Base-by-base conservation (phyloP, 1,139 yeast genomes). In the Martiniozyma asiatica region DNA sequence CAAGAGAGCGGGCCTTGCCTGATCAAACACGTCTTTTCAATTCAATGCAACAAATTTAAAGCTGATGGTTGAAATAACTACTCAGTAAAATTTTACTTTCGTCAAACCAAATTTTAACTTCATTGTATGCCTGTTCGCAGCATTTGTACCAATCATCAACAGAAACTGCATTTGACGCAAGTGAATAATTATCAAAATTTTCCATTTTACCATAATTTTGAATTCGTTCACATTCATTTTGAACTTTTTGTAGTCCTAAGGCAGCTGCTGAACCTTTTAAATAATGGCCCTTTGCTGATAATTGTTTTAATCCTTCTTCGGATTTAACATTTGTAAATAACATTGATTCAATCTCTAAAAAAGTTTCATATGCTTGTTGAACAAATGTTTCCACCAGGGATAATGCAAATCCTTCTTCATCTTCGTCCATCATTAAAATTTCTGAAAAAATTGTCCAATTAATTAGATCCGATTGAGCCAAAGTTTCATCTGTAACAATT, bases 241-340 rank as follows among this genome's bases (percentile, higher is more conserved):
- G 82, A 33, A 89, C 80, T 40, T 75, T 72, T 26, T 71, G 71
- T 35, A 89, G 64, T 1, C 98, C 98, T 37, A 92, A 61, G 1
- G 96, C 92, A 3, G 97, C 95, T 1, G 97, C 93, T 8, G 93
- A 78, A 26, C 98, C 98, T 53, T 92, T 92, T 39, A 89, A 63
- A 52, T 82, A 89, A 53, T 89, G 98, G 16, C 98, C 98, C 41
- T 81, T 60, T 13, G 73, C 63, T 15, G 89, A 78, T 37, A 89
- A 60, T 37, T 71, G 64, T 23, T 60, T 66, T 37, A 87, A 64
- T 47, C 78, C 65, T 11, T 50, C 50, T 39, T 40, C 47, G 2
- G 41, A 32, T 5, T 39, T 38, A 29, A 54, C 53, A 8, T 43
- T 36, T 17, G 48, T 41, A n/a, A 27, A 8, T 11, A 46, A 30